Percentiles rank a stretch among this genome's conserved stretches.
Conservation (phyloP, 176 grass and related monocot species). For the Dendrocalamus sinicus region DNA sequence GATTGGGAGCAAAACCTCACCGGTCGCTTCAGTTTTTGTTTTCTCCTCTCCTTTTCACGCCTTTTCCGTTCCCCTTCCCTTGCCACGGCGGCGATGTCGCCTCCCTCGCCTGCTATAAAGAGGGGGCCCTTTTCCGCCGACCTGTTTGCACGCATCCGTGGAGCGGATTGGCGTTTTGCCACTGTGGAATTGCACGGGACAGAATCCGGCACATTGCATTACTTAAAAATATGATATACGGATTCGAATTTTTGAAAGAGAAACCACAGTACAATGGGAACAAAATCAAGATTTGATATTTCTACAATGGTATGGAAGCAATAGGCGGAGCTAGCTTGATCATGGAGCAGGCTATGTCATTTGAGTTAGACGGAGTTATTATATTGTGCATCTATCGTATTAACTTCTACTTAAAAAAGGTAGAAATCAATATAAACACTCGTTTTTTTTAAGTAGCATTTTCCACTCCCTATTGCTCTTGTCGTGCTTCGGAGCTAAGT, state of each 20-base stretch:
- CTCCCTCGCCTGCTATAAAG: background rate
- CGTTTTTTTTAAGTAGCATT: too few relatives aligned
- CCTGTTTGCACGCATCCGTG: background rate
- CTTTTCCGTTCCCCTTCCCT: background rate
- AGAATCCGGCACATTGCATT: background rate
- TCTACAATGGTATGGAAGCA: background rate
- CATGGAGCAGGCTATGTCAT: too few relatives aligned
- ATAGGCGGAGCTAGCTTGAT: background rate
- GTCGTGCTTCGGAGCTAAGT: too few relatives aligned
- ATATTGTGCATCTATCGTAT: too few relatives aligned
- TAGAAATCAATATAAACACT: too few relatives aligned
- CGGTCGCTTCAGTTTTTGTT: slow-evolving; percentile 30
- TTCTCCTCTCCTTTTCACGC: background rate
- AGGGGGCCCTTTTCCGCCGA: background rate
- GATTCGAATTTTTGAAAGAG: background rate
- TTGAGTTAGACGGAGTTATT: too few relatives aligned
- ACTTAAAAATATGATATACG: background rate
- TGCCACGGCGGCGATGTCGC: background rate
- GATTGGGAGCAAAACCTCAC: slow-evolving; percentile 33
- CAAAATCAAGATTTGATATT: background rate
- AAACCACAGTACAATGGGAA: background rate
- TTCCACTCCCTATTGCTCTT: too few relatives aligned
- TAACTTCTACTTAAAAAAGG: too few relatives aligned
- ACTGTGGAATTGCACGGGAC: background rate
- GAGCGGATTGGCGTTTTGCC: background rate